Evolutionary conservation across 1,284 basidiomycete species (phyloP).

Genomic region (Trametes sp.): DNA sequence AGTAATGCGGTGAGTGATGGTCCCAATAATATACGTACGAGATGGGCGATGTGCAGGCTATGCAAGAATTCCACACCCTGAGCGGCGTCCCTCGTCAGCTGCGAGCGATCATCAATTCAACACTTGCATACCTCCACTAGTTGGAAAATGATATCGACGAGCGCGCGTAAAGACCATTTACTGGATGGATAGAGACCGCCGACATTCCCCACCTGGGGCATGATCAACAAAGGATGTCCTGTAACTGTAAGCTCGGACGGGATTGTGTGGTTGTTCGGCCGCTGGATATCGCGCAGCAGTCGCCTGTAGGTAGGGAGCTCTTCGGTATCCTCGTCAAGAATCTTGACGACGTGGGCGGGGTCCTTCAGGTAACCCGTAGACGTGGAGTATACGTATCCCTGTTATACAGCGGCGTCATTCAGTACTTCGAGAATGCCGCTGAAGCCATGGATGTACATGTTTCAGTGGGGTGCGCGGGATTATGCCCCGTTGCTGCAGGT

Average conservation of each 20-base stretch:
- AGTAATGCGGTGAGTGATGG: too few relatives aligned
- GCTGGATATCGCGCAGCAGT: neutral
- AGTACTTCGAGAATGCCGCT: too few relatives aligned
- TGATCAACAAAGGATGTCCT: neutral
- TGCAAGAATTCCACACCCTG: slow-evolving; percentile 10
- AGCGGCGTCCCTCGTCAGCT: too few relatives aligned
- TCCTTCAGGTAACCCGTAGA: neutral
- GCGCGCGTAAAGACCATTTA: neutral
- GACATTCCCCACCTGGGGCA: neutral
- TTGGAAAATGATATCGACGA: neutral
- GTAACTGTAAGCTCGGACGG: neutral
- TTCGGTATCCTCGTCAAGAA: neutral
- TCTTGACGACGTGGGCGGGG: neutral
- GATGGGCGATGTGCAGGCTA: slow-evolving; percentile 2
- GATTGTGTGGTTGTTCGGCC: neutral
- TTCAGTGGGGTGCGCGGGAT: neutral
- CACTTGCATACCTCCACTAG: neutral
- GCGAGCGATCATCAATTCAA: too few relatives aligned
- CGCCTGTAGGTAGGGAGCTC: neutral
- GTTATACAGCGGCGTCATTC: too few relatives aligned
- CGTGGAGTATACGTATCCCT: neutral
- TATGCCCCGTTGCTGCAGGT: neutral
- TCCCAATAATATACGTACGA: slow-evolving; percentile 1
- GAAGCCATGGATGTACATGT: neutral
- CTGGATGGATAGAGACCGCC: neutral